Evolutionary conservation across 306 rosid genomes (phyloP).

Genomic region (Lithocarpus polystachyus): DNA sequence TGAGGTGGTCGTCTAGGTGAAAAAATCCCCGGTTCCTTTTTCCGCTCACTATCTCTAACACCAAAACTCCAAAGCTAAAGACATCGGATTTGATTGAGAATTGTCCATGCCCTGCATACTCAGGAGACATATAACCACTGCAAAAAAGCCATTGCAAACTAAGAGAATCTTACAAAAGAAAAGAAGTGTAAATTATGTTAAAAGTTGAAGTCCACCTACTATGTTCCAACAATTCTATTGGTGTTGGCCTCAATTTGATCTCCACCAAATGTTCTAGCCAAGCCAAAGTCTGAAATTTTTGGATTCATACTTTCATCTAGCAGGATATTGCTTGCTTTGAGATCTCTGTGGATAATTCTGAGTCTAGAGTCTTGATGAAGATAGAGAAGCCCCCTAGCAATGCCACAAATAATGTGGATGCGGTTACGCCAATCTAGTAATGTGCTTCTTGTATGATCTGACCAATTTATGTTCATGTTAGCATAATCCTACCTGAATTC

Average conservation of each 20-base stretch:
- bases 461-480: neutral
- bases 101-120: slow-evolving; percentile 35
- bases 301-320: slow-evolving; percentile 48
- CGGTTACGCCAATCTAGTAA: slow-evolving; percentile 17
- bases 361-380: slow-evolving; percentile 31
- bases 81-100: slow-evolving; percentile 43
- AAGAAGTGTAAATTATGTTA: neutral
- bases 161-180: too few species aligned
- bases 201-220: slow-evolving; percentile 26
- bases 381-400: slow-evolving; percentile 28
- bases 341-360: slow-evolving; percentile 36
- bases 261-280: slow-evolving; percentile 47
- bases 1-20: slow-evolving; percentile 18
- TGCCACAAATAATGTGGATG: slow-evolving; percentile 21
- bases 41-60: slow-evolving; percentile 50
- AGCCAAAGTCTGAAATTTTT: slow-evolving; percentile 60
- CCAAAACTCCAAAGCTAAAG: slow-evolving; percentile 42
- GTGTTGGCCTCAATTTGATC: slow-evolving; percentile 42
- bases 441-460: neutral
- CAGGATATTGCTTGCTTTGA: slow-evolving; percentile 49
- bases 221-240: slow-evolving; percentile 46
- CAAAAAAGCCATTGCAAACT: neutral
- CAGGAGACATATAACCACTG: slow-evolving; percentile 57
- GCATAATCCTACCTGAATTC: neutral
- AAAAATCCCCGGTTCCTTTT: slow-evolving; percentile 40